Evolutionary conservation across 2,329 filamentous ascomycete species (phyloP).

Genomic region (Fusarium sambucinum): DNA sequence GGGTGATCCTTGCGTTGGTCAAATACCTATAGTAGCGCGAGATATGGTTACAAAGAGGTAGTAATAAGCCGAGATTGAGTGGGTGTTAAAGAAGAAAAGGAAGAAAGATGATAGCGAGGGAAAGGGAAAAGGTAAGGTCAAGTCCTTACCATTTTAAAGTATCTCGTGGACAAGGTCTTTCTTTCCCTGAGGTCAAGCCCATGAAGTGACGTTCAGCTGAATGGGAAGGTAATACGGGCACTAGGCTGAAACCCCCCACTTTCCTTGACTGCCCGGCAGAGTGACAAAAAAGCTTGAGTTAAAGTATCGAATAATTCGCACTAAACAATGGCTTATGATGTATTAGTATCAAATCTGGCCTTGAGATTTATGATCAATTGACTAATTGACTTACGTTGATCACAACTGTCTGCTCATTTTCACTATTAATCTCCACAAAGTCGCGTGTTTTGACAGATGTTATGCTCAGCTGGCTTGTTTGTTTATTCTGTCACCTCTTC

Average conservation of each 20-base stretch:
- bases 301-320: not conserved
- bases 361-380: not conserved
- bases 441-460: no score
- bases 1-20: constrained; percentile 26
- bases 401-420: no score
- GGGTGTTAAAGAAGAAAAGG: not conserved
- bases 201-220: constrained; percentile 29
- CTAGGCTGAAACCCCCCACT: constrained; percentile 41
- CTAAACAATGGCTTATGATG: no score
- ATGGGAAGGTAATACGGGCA: constrained; percentile 29
- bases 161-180: not conserved
- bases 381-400: no score
- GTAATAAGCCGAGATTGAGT: constrained; percentile 12
- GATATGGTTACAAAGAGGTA: not conserved
- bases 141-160: constrained; percentile 37
- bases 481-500: constrained; percentile 24
- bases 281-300: constrained; percentile 11
- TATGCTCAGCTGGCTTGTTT: not conserved
- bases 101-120: not conserved
- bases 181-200: constrained; percentile 5
- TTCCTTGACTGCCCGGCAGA: not conserved
- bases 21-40: constrained; percentile 10
- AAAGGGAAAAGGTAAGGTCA: constrained; percentile 10
- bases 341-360: no score
- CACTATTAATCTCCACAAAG: rapidly evolving